phyloP scores from a whole-genome alignment of 2,329 filamentous ascomycete genomes.

The Talaromyces sp. region DNA sequence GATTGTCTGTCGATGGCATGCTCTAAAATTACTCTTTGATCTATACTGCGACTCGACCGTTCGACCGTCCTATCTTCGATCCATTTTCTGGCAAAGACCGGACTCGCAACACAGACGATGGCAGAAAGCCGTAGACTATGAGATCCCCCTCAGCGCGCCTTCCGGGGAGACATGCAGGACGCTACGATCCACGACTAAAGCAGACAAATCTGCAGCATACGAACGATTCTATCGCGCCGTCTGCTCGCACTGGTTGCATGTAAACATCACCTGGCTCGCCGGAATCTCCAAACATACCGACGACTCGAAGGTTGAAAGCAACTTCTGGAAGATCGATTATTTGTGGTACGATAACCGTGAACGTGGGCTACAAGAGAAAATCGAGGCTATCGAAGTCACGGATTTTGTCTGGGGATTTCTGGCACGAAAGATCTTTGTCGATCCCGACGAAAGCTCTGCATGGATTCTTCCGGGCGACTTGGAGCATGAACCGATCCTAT shows the following conservation, averaged over 20 bases:
- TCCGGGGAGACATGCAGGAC: background rate
- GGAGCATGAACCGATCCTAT: background rate
- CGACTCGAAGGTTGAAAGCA: background rate
- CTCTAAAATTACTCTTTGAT: constrained; percentile 8
- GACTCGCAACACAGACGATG: background rate
- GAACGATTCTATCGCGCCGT: constrained; percentile 7
- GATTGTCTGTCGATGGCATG: constrained; percentile 10
- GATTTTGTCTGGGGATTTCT: constrained; percentile 10
- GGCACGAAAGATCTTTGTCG: background rate
- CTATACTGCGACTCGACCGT: constrained; percentile 8
- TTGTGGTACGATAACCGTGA: background rate
- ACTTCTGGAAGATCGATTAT: background rate
- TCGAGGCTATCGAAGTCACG: constrained; percentile 1
- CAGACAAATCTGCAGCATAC: constrained; percentile 1
- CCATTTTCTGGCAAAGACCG: background rate
- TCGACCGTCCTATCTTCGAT: background rate
- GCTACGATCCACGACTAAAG: background rate
- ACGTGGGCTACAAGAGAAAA: background rate
- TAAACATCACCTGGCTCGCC: background rate
- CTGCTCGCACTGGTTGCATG: background rate
- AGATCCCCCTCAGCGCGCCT: background rate
- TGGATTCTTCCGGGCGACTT: background rate
- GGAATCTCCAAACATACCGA: background rate
- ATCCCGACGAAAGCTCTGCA: background rate
- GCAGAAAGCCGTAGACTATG: background rate